Evolutionary conservation across 1,139 yeast species (phyloP).

Genomic region (Petasospora rhodanensis): DNA sequence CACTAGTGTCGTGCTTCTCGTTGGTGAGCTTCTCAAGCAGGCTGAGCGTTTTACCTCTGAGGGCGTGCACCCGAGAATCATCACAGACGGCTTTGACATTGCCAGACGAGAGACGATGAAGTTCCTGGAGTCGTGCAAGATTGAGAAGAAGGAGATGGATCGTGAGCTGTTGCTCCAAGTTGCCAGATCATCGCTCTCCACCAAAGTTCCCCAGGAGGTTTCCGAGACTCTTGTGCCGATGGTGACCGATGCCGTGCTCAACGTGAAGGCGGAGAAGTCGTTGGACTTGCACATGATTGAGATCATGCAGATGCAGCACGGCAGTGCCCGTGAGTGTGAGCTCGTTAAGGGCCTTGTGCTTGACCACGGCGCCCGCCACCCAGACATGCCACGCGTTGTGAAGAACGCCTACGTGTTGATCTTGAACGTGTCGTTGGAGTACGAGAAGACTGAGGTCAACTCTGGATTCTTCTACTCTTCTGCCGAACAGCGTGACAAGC

Average conservation of each 20-base stretch:
- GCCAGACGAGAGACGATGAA: constrained; percentile 76
- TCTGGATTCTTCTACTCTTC: constrained; percentile 92
- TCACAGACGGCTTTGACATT: constrained; percentile 91
- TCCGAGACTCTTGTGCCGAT: constrained; percentile 84
- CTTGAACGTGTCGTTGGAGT: constrained; percentile 90
- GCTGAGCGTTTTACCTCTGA: constrained; percentile 89
- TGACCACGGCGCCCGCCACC: constrained; percentile 99
- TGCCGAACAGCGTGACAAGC: constrained; percentile 94
- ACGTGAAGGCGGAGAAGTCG: constrained; percentile 50
- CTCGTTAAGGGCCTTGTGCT: constrained; percentile 86
- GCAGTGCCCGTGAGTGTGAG: constrained; percentile 76
- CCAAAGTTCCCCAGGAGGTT: constrained; percentile 75
- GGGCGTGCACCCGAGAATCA: constrained; percentile 93
- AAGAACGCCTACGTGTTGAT: constrained; percentile 82
- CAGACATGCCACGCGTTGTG: constrained; percentile 93
- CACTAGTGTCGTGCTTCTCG: constrained; percentile 91
- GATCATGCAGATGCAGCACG: constrained; percentile 97
- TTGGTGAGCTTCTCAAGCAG: constrained; percentile 91
- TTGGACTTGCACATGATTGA: constrained; percentile 97
- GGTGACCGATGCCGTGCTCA: constrained; percentile 92
- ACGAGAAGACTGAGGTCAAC: constrained; percentile 97
- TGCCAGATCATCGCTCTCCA: constrained; percentile 82
- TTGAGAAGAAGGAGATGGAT: constrained; percentile 43
- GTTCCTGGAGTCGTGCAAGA: constrained; percentile 60
- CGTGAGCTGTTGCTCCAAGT: constrained; percentile 88